Percentiles rank a stretch among this genome's conserved stretches.
phyloP scores from a whole-genome alignment of 2,329 filamentous ascomycete species.

The Oidium heveae region DNA sequence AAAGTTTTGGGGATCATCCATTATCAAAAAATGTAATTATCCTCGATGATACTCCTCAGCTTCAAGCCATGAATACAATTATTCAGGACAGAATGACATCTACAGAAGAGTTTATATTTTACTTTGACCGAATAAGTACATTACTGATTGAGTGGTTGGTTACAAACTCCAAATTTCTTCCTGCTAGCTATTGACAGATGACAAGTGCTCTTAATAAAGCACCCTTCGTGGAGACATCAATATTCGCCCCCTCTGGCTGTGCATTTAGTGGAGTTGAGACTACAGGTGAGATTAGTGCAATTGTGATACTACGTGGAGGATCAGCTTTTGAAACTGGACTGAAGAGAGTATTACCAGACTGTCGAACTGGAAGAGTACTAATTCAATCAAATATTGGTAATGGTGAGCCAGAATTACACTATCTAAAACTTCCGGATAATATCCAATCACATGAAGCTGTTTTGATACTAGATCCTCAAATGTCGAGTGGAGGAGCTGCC shows the following conservation, averaged over 20 bases:
- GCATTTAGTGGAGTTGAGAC: slow-evolving; percentile 46
- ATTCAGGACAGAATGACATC: slow-evolving; percentile 56
- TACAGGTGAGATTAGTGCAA: slow-evolving; percentile 55
- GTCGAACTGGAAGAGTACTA: slow-evolving; percentile 63
- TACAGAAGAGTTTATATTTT: slow-evolving; percentile 87
- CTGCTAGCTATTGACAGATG: background rate
- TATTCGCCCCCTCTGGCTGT: slow-evolving; percentile 46
- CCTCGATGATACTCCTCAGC: slow-evolving; percentile 52
- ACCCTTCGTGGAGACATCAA: slow-evolving; percentile 33
- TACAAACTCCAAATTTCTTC: background rate
- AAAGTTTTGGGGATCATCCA: slow-evolving; percentile 42
- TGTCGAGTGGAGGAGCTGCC: slow-evolving; percentile 65
- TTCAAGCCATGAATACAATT: slow-evolving; percentile 73
- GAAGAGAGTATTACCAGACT: slow-evolving; percentile 77
- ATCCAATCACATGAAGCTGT: slow-evolving; percentile 57
- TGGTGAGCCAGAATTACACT: slow-evolving; percentile 83
- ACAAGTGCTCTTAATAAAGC: slow-evolving; percentile 51
- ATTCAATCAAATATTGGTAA: slow-evolving; percentile 73
- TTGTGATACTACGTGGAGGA: slow-evolving; percentile 71
- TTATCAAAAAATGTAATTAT: slow-evolving; percentile 52
- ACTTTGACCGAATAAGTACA: slow-evolving; percentile 75
- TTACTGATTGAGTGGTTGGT: slow-evolving; percentile 55
- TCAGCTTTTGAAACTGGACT: slow-evolving; percentile 72
- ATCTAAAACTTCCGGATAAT: slow-evolving; percentile 51
- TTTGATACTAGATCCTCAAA: slow-evolving; percentile 73